Evolutionary conservation across 2,329 filamentous ascomycete species (phyloP), one percentile per base, ranked within the genome.

Genomic region (Aspergillus quadrilineatus): DNA sequence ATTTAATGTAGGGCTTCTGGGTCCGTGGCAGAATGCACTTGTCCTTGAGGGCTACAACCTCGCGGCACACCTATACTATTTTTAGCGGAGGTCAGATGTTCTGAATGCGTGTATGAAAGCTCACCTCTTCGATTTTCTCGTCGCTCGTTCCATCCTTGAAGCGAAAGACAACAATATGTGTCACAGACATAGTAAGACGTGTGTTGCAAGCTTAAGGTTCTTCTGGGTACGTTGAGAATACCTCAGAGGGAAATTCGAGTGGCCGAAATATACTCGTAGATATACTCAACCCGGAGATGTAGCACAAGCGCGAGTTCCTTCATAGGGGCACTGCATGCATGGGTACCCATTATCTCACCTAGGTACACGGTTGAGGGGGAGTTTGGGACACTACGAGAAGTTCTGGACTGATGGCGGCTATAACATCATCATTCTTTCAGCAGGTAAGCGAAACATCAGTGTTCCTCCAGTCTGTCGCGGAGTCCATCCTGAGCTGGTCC

Each of bases 111-210:
- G 22, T 22, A 34, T n/a, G 26, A n/a, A 7, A 15, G 73, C 79
- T 45, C 73, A 88, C 87, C 64, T 83, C 79, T 62, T 82, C 75
- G 6, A 88, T 75, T 32, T 81, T 75, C 14, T 80, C 78, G 0
- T 76, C 63, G 1, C 76, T 74, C 1, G 77, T 69, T 0, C 75
- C 74, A 0, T 82, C 69, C 66, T 86, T 86, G 76, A 88, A 88
- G 59, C 84, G 79, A 65, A 89, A 87, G 28, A 89, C 75, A 3
- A 90, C 86, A 50, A 89, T 80, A 68, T 90, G 88, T n/a, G 83
- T 76, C 63, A 89, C 79, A 0, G 84, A 68, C 86, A 89, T 89
- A 2, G n/a, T 57, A 22, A 22, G 58, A 29, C 28, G 6, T 7
- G 36, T 39, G 32, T 37, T 37, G 34, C 34, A 10, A 10, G 30